A percentile compares a stretch with the other conserved stretches of the same genome.
These are phyloP conservation scores for Allium sativum DNA, from an alignment of 106 monocot species.

Conservation along the genomic window DNA sequence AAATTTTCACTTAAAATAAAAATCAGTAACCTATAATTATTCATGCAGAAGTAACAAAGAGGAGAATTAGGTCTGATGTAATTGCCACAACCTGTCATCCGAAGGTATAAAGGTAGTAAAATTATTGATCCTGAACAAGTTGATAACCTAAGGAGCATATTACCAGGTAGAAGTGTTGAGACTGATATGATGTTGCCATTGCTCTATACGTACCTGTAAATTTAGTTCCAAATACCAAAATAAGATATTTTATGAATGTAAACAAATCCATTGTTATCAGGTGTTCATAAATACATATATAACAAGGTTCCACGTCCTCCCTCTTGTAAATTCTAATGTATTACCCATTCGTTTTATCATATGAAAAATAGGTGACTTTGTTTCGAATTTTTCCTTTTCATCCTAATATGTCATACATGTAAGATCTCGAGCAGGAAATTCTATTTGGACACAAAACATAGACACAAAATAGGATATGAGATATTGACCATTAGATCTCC, in stretches of 20 bases:
- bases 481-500: no score
- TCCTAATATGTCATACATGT: no score
- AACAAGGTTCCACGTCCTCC: no score
- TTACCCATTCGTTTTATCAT: no score
- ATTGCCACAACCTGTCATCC: not conserved
- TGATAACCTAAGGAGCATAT: not conserved
- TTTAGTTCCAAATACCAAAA: not conserved
- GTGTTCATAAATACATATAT: no score
- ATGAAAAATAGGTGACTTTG: no score
- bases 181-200: conserved; percentile 1
- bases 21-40: conserved; percentile 6
- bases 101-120: not conserved
- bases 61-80: not conserved
- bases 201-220: not conserved
- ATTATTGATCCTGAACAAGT: not conserved
- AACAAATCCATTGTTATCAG: no score
- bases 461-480: no score
- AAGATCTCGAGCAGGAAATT: no score
- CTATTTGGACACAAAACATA: no score
- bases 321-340: no score
- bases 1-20: not conserved
- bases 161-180: not conserved
- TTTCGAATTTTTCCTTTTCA: no score
- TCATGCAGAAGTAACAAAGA: conserved; percentile 6
- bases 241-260: not conserved